phyloP scores from a whole-genome alignment of 306 rosid genomes.

The Psophocarpus tetragonolobus region DNA sequence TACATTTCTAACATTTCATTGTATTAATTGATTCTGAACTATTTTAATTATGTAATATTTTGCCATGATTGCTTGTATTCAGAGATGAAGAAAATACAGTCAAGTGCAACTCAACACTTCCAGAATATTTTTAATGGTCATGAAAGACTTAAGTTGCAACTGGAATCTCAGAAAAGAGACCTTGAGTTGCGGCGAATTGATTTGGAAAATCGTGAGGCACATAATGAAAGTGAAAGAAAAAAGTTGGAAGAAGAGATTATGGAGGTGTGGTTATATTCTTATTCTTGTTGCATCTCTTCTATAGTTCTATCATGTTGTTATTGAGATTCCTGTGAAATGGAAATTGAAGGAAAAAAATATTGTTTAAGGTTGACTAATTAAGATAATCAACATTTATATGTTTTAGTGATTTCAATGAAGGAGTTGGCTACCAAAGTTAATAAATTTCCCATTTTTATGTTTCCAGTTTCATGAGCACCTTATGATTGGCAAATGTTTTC shows the following conservation, averaged over 20 bases:
- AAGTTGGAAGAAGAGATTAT: conserved; percentile 78
- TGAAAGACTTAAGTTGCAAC: conserved; percentile 71
- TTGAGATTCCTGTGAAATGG: conserved; percentile 26
- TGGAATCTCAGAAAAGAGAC: conserved; percentile 80
- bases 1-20: conserved; percentile 18
- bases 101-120: conserved; percentile 84
- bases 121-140: conserved; percentile 81
- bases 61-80: conserved; percentile 38
- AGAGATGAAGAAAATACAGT: conserved; percentile 81
- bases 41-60: conserved; percentile 26
- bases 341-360: conserved; percentile 7
- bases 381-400: neutral
- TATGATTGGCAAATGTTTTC: conserved; percentile 21
- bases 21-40: conserved; percentile 17
- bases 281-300: conserved; percentile 39
- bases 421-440: conserved; percentile 4
- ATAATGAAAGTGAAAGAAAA: conserved; percentile 77
- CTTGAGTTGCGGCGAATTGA: conserved; percentile 71
- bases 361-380: neutral
- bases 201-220: conserved; percentile 86
- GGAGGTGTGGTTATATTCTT: conserved; percentile 55
- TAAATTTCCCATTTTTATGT: conserved; percentile 1
- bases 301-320: conserved; percentile 30
- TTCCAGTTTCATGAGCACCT: neutral
- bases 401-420: conserved; percentile 1